phyloP scores from a whole-genome alignment of 495 filamentous ascomycete genomes.

The Hypoxylon fragiforme region DNA sequence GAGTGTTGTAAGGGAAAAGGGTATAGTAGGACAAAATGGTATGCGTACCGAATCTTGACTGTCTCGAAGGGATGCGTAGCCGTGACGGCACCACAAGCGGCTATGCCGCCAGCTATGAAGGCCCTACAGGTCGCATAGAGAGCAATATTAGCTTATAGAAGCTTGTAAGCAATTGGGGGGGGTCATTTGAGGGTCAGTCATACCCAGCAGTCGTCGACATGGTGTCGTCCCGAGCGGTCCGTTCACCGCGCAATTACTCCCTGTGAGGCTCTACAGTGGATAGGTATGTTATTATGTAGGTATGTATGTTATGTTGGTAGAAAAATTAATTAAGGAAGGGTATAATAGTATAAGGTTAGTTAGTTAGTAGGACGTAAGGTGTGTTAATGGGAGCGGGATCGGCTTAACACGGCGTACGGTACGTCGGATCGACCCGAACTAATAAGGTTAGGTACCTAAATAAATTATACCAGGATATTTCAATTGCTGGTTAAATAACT shows the following conservation, averaged over 20 bases:
- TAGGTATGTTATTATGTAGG: no score
- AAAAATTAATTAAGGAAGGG: no score
- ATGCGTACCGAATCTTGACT: slow-evolving; percentile 87
- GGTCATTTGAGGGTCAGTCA: no score
- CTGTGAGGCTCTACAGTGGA: neutral
- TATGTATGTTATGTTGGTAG: no score
- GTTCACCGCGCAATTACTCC: slow-evolving; percentile 17
- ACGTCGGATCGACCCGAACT: no score
- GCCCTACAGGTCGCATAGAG: slow-evolving; percentile 50
- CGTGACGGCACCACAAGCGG: slow-evolving; percentile 95
- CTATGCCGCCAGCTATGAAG: slow-evolving; percentile 94
- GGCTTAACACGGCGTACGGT: no score
- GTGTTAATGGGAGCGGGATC: no score
- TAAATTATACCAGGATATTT: no score
- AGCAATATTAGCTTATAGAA: slow-evolving; percentile 16
- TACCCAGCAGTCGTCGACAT: slow-evolving; percentile 57
- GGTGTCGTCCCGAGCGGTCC: slow-evolving; percentile 19
- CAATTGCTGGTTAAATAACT: no score
- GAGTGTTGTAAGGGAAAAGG: slow-evolving; percentile 1
- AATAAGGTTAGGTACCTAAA: no score
- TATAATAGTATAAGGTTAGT: no score
- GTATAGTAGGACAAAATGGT: neutral
- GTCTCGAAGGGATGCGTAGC: slow-evolving; percentile 99
- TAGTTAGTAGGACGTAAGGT: no score
- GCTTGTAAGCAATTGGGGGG: neutral